Evolutionary conservation across 495 filamentous ascomycete species (phyloP), one percentile per base, ranked within the genome.

Genomic region (Trichoderma erinaceum): DNA sequence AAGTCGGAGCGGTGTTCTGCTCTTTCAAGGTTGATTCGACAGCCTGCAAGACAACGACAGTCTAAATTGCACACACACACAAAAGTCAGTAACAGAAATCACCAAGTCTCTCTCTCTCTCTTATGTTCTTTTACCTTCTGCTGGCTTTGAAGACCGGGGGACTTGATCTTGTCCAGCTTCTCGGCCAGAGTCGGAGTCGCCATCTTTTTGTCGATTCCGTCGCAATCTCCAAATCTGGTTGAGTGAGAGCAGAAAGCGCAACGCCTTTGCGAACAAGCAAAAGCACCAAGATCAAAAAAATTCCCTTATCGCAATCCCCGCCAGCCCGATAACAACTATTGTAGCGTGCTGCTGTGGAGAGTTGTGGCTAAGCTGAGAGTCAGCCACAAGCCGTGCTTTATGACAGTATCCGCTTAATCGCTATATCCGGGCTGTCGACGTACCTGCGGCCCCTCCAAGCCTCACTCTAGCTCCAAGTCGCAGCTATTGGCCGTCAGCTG

Each of bases 161-260:
- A 93, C 78, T 95, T 90, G 75, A 98, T 97, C 84, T 93, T 97
- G 77, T 94, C 90, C 73, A 99, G 85, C 83, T 91, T 96, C 81
- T 94, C 94, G 73, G 87, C 85, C 70, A 97, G 81, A 76, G 92
- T 90, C 86, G 90, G 73, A 18, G 69, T 58, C 66, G 77, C 79
- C 81, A 83, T 83, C 56, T 61, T 61, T 18, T 32, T 32, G 25
- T 61, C 23, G 23, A 13, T 61, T 16, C 29, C 56, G 56, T 61
- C 56, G 23, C n/a, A 52, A 52, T 21, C 48, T 52, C 56, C 56
- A 52, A 52, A 52, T 21, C 48, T 52, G 16, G 16, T 29, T 18
- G n/a, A 15, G 27, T 61, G 56, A 61, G 56, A 61, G 56, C 50
- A 29, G 56, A 61, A 61, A 61, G 25, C 56, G 56, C 56, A 15